Base-by-base conservation (phyloP, 2,329 filamentous ascomycete species). In the Coleophoma cylindrospora region DNA sequence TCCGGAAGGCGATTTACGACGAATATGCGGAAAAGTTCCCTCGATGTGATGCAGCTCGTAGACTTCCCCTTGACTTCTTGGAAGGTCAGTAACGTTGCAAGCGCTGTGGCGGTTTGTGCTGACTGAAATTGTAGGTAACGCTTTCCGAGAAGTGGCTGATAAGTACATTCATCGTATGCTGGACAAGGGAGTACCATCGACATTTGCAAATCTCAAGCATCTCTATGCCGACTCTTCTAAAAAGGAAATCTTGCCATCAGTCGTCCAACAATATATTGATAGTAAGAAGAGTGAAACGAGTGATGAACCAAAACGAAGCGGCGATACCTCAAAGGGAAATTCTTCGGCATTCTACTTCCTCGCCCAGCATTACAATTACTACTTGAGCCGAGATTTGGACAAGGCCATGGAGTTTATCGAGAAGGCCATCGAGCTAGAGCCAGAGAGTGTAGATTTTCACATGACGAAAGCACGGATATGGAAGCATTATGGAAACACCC, bases 311-410 rank as follows among this genome's bases (percentile, higher is more conserved):
- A 65, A 66, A 48, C 47, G 55, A 34, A 62, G 63, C 38, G 76
- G 74, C 21, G 74, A 82, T 46, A 71, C 73, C n/a, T 70, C 75
- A 7, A 74, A 73, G 34, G 92, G 92, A 64, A 78, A 87, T 61
- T 81, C 89, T 13, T 89, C 91, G 2, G 88, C 89, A 13, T 80
- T 91, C 45, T 97, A 95, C 70, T 99, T 95, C 74, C 81, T 99
- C 48, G 91, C 91, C 9, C 94, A 97, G 65, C 95, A 99, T 70
- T 95, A 96, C 76, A 94, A 96, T 73, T 96, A 96, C 68, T 79
- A 87, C 66, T 75, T 89, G 52, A 96, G 89, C 65, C 89, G 91
- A 40, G 83, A 97, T 66, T 78, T 97, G 21, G 61, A 77, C 51
- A 94, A 91, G 70, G 92, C 95, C 3, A 79, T 84, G 68, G 80